phyloP scores from a whole-genome alignment of 805 yeast genomes.

The Candida schatavii region DNA sequence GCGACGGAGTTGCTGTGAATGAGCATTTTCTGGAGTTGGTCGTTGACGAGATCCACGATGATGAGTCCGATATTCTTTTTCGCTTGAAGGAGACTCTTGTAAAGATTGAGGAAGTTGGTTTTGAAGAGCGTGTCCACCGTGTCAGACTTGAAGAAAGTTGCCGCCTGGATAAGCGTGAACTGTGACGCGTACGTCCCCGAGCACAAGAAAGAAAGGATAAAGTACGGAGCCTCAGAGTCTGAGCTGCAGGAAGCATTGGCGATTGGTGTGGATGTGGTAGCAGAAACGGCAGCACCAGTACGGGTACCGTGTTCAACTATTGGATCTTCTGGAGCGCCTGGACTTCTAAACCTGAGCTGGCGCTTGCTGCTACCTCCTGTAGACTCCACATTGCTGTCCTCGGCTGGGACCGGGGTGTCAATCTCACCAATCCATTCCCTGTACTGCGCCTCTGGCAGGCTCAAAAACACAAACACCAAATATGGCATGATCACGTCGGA shows the following conservation, averaged over 20 bases:
- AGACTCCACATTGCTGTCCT: neutral
- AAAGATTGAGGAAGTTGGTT: constrained; percentile 27
- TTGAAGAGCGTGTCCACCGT: constrained; percentile 28
- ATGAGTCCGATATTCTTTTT: constrained; percentile 20
- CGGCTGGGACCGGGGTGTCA: too few relatives aligned
- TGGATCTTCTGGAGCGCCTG: neutral
- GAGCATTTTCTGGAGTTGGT: constrained; percentile 24
- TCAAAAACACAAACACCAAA: constrained; percentile 33
- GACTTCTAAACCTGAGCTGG: constrained; percentile 7
- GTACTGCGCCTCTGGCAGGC: constrained; percentile 3
- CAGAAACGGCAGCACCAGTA: too few relatives aligned
- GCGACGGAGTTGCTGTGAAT: constrained; percentile 26
- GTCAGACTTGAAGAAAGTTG: constrained; percentile 26
- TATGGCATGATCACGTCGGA: constrained; percentile 16
- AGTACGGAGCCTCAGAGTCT: constrained; percentile 23
- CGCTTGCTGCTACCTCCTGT: too few relatives aligned
- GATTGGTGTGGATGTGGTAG: too few relatives aligned
- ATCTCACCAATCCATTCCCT: neutral
- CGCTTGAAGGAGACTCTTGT: constrained; percentile 21
- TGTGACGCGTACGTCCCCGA: constrained; percentile 17
- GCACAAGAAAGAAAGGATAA: constrained; percentile 24
- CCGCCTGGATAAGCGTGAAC: constrained; percentile 26
- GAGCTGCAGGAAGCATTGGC: neutral
- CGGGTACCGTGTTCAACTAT: too few relatives aligned
- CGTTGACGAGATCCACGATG: constrained; percentile 30